Evolutionary conservation across 1,284 basidiomycete genomes (phyloP).

Genomic region (Ceratobasidium sp.): DNA sequence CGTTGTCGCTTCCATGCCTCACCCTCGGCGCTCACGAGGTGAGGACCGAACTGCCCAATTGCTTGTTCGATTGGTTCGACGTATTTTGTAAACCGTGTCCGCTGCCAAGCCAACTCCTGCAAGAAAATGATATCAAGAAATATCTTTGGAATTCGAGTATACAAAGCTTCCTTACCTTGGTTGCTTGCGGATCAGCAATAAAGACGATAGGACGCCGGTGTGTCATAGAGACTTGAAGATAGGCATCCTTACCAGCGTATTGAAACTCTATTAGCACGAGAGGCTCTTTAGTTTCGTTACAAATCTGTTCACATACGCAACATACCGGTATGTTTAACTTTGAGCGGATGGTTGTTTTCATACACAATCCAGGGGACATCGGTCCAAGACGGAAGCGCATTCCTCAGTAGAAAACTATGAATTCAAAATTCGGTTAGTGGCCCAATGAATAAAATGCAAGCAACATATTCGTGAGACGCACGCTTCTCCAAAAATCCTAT

Average conservation of each 20-base stretch:
- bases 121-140: not conserved
- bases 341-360: constrained; percentile 12
- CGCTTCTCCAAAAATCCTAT: no score
- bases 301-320: not conserved
- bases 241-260: not conserved
- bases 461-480: no score
- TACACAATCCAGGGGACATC: constrained; percentile 8
- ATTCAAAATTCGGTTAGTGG: no score
- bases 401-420: no score
- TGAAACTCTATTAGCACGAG: not conserved
- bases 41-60: constrained; percentile 21
- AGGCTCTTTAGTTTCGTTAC: not conserved
- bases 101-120: not conserved
- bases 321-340: constrained; percentile 6
- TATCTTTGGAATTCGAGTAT: no score
- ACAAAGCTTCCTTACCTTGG: not conserved
- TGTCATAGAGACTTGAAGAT: not conserved
- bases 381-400: not conserved
- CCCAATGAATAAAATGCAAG: no score
- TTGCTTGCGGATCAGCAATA: not conserved
- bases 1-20: constrained; percentile 38
- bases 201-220: not conserved
- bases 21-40: constrained; percentile 35
- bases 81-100: not conserved
- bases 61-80: not conserved